Evolutionary conservation across 2,329 filamentous ascomycete species (phyloP).

Genomic region (Phaeophleospora eucalypticola): DNA sequence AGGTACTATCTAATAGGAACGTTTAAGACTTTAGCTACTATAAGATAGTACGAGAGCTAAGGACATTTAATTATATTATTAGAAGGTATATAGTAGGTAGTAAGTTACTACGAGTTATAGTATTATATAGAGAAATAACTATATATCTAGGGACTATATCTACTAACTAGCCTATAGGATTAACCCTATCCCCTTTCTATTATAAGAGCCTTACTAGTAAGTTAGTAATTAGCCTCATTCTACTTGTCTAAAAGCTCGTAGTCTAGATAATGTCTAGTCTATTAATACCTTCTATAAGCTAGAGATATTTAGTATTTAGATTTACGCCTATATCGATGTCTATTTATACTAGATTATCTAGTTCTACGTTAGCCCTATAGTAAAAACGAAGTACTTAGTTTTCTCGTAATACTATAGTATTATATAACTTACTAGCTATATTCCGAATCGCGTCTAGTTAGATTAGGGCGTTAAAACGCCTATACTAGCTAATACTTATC

Average conservation of each 20-base stretch:
- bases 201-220: no score
- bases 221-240: no score
- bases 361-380: neutral
- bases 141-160: no score
- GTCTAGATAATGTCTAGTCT: neutral
- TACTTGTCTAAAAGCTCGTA: neutral
- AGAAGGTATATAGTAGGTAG: no score
- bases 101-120: no score
- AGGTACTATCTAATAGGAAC: neutral
- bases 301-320: neutral
- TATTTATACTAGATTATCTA: neutral
- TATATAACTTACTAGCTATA: neutral
- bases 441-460: neutral
- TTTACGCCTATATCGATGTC: neutral
- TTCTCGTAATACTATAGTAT: neutral
- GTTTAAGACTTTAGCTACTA: neutral
- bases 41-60: no score
- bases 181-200: no score
- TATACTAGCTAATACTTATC: neutral
- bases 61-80: no score
- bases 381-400: neutral
- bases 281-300: neutral
- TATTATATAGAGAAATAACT: no score
- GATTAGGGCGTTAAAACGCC: neutral
- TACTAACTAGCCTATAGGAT: no score